Evolutionary conservation across 225 moss, liverwort and hornwort species (phyloP), one percentile per base, ranked within the genome.

Genomic region (Climacium dendroides): DNA sequence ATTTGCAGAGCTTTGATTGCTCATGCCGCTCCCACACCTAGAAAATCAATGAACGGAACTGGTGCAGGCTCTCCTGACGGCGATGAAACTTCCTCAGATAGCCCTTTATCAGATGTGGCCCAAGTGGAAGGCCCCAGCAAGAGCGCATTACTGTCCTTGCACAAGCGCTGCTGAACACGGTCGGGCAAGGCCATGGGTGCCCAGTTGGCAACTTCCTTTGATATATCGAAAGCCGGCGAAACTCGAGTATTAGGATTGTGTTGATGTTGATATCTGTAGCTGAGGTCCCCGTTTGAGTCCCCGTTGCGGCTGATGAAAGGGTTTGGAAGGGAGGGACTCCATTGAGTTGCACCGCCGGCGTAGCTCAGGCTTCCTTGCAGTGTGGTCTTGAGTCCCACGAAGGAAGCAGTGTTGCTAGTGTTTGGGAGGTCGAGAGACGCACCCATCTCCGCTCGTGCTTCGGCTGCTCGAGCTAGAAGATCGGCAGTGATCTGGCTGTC

Each of bases 1-100:
- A n/a, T 88, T 66, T 69, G 58, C n/a, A 47, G 28, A 74, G 11
- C 50, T 66, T 24, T 23, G 73, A 18, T 57, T 54, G 34, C 53
- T 89, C 74, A 91, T 74, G 89, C 91, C 50, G 87, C 94, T 82
- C 96, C 95, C 85, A 96, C 91, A 74, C 97, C 96, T 47, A 97
- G 90, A 87, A 97, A 97, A 85, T 94, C 94, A 74, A 93, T 92
- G 91, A 97, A 97, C 8, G 78, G 84, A 53, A 92, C 85, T 54
- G 90, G 76, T 62, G 91, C 85, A 74, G 91, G 69, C 85, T 92
- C 85, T 77, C 86, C 76, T 30, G 92, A 88, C 25, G 88, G 54
- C 28, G 83, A 65, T 19, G 83, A 71, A 66, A 39, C 87, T 53
- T 89, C 88, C 37, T 75, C 62, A 35, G 83, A 58, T 22, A 18